Conservation (phyloP, 2,329 filamentous ascomycete genomes). For the Chrysoporthe puriensis region DNA sequence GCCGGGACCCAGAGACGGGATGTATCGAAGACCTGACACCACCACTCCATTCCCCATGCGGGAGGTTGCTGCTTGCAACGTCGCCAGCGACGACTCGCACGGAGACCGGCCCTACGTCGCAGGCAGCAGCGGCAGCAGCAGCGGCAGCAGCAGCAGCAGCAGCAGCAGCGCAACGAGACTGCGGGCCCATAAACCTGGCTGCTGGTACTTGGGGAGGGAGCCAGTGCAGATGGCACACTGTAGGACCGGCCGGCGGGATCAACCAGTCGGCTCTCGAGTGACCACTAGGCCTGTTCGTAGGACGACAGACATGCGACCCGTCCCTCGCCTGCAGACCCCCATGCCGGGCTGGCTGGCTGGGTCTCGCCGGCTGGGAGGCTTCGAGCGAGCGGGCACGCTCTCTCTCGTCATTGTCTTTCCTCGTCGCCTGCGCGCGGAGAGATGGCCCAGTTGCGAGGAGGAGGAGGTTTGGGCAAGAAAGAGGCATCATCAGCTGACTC, state of each 20-base stretch:
- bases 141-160: too few species aligned
- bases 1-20: neutral
- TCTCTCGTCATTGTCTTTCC: neutral
- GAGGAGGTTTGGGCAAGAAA: too few species aligned
- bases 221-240: slow-evolving; percentile 1
- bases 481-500: neutral
- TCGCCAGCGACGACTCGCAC: slow-evolving; percentile 2
- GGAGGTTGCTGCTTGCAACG: neutral
- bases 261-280: slow-evolving; percentile 1
- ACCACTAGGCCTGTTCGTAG: neutral
- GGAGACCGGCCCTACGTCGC: neutral
- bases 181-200: neutral
- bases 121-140: too few species aligned
- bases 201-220: neutral
- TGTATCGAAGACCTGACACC: neutral
- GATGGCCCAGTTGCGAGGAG: neutral
- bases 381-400: too few species aligned
- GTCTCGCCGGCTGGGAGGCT: neutral
- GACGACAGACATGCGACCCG: slow-evolving; percentile 1
- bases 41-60: neutral
- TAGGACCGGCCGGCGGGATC: neutral
- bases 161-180: neutral
- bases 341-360: neutral
- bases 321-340: neutral
- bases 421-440: neutral